These are phyloP conservation scores for Eurotiales sp. DNA, from an alignment of 2,329 filamentous ascomycete genomes.

Conservation along the genomic window DNA sequence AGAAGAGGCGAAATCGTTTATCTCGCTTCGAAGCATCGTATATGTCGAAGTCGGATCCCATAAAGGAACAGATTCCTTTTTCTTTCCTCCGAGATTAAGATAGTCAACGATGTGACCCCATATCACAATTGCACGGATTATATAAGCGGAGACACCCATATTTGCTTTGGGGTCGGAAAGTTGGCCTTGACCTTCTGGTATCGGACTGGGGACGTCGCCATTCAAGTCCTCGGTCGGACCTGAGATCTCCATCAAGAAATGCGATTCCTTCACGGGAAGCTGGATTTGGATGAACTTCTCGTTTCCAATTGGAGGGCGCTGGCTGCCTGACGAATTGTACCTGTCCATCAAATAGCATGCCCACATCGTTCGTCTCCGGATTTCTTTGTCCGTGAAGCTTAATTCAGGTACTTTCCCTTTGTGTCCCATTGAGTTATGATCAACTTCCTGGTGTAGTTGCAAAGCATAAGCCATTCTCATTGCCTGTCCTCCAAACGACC, in stretches of 20 bases:
- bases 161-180: slow-evolving; percentile 68
- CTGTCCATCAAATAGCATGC: slow-evolving; percentile 96
- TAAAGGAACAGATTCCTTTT: slow-evolving; percentile 70
- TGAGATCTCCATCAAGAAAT: slow-evolving; percentile 87
- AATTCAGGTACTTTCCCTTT: slow-evolving; percentile 58
- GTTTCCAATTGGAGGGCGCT: slow-evolving; percentile 84
- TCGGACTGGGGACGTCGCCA: slow-evolving; percentile 63
- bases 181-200: slow-evolving; percentile 61
- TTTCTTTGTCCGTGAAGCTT: slow-evolving; percentile 90
- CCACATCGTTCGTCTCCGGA: slow-evolving; percentile 94
- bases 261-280: slow-evolving; percentile 82
- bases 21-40: slow-evolving; percentile 63
- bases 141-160: slow-evolving; percentile 91
- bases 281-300: slow-evolving; percentile 88
- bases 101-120: slow-evolving; percentile 91
- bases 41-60: slow-evolving; percentile 82
- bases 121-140: slow-evolving; percentile 76
- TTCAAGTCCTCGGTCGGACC: slow-evolving; percentile 80
- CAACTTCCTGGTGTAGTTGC: slow-evolving; percentile 86
- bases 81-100: slow-evolving; percentile 83
- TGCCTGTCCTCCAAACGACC: slow-evolving; percentile 92
- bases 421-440: slow-evolving; percentile 70
- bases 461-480: slow-evolving; percentile 96
- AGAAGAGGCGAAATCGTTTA: slow-evolving; percentile 64
- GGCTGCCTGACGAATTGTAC: slow-evolving; percentile 93